Evolutionary conservation across 139 green algal genomes (phyloP), one percentile per base, ranked within the genome.

Genomic region (Klebsormidium nitens): DNA sequence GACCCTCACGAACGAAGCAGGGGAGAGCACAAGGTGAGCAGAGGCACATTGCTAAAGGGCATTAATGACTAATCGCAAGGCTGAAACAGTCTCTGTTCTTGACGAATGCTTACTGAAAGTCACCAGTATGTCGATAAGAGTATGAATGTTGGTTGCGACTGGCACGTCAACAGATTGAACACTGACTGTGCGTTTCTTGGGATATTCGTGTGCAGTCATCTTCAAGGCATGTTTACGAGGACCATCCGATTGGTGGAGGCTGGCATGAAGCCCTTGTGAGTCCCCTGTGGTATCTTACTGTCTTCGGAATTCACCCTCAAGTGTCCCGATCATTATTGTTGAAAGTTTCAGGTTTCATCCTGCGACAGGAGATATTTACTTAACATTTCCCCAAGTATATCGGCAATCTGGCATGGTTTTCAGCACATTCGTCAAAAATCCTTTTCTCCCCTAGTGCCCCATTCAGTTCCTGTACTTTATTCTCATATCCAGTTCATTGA

Each of bases 151-250:
- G 19, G 46, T 23, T 23, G 23, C 46, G 17, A 64, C 56, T 60
- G 17, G n/a, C 19, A 64, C 46, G 23, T 23, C 23, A n/a, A 55
- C 23, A 23, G 19, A 55, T 19, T 55, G 46, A 55, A 55, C 23
- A 55, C 23, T 23, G 23, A n/a, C 46, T 23, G 19, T 63, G 60
- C 36, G 8, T 68, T 11, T 17, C 8, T 68, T 32, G 39, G 11
- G 11, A 38, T 59, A 68, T 19, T 64, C 36, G 55, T 8, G 8
- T 68, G 52, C 85, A 89, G 76, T 40, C 89, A 95, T 60, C 44
- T 94, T 28, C 83, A 91, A 66, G 95, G 95, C 38, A 97, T 99
- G 91, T 96, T 99, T 60, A 96, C 89, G 72, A 79, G 94, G 26
- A 99, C 94, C 29, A 83, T 81, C 2, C 84, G 88, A 3, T 95